These are phyloP conservation scores for Vinca minor DNA, from an alignment of 257 asterid genomes.

Conservation along the genomic window DNA sequence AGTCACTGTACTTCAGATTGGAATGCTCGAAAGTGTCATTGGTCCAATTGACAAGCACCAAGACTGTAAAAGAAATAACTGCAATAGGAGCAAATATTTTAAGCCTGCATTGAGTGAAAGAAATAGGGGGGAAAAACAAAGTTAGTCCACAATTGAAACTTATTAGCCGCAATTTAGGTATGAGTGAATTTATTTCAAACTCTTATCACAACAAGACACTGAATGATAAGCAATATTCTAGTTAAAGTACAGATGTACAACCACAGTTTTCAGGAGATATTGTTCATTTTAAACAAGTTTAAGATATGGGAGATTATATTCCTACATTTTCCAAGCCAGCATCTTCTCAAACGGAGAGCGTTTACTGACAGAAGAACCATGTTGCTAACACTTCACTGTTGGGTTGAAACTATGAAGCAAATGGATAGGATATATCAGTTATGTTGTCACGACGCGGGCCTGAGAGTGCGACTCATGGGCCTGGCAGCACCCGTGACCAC, in stretches of 20 bases:
- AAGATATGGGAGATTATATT: not conserved
- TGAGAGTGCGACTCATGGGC: no score
- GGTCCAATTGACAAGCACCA: constrained; percentile 96
- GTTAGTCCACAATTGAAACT: not conserved
- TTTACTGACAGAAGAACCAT: not conserved
- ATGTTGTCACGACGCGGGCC: no score
- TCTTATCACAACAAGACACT: not conserved
- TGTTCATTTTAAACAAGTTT: not conserved
- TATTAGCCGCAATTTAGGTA: not conserved
- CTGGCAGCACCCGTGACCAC: no score
- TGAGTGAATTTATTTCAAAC: not conserved
- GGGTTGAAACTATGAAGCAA: no score
- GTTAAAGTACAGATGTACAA: not conserved
- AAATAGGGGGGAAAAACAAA: constrained; percentile 6
- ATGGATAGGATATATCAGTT: no score
- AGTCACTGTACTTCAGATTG: constrained; percentile 40
- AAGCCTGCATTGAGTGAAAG: constrained; percentile 40
- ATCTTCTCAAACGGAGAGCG: not conserved
- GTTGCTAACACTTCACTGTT: no score
- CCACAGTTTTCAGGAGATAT: not conserved
- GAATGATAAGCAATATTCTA: not conserved
- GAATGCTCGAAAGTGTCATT: constrained; percentile 54
- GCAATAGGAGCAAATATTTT: constrained; percentile 85
- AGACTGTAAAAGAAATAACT: constrained; percentile 61
- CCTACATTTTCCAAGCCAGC: not conserved